Evolutionary conservation across 2,329 filamentous ascomycete species (phyloP), one percentile per base, ranked within the genome.

Genomic region (Aspergillus proliferans): DNA sequence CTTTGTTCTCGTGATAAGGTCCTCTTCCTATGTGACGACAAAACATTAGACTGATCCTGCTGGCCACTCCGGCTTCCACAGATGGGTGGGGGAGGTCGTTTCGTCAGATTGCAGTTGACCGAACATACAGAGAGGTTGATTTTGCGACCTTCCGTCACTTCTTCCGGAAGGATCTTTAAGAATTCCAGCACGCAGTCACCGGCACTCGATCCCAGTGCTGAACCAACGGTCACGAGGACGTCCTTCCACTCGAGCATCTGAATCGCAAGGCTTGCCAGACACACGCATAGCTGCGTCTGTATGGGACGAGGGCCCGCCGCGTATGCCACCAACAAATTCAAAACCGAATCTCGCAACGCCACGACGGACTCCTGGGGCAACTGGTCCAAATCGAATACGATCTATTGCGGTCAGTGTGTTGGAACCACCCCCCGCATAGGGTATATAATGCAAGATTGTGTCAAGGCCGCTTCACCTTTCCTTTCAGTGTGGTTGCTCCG

Each of bases 131-230:
- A 91, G 75, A 98, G 81, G 80, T 90, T 95, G 80, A 98, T 96
- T 78, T 97, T 98, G 75, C 93, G 89, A 75, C 93, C 93, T 80
- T 98, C 92, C 61, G 88, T 97, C 66, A 98, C 93, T 80, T 98
- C 93, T 78, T 98, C 93, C 49, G 93, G 93, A 58, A 98, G 84
- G 63, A 98, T 91, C 71, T 89, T 90, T 58, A 98, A 79, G 71
- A 98, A 98, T 71, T 98, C 93, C 65, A 98, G 79, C 63, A 97
- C 87, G 69, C 87, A 93, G 57, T 90, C 83, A 62, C 93, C 83
- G 52, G 86, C 82, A 63, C 87, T 86, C 56, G 61, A 67, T 49
- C 72, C 86, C 49, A 97, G 81, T 40, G 87, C 81, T 48, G 84
- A 80, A 47, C 95, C 87, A 44, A 97, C 87, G 46, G 85, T 85